Percentiles rank a stretch among this genome's conserved stretches.
These are phyloP conservation scores for Gossypium bickii DNA, from an alignment of 345 rosid genomes.

Conservation along the genomic window DNA sequence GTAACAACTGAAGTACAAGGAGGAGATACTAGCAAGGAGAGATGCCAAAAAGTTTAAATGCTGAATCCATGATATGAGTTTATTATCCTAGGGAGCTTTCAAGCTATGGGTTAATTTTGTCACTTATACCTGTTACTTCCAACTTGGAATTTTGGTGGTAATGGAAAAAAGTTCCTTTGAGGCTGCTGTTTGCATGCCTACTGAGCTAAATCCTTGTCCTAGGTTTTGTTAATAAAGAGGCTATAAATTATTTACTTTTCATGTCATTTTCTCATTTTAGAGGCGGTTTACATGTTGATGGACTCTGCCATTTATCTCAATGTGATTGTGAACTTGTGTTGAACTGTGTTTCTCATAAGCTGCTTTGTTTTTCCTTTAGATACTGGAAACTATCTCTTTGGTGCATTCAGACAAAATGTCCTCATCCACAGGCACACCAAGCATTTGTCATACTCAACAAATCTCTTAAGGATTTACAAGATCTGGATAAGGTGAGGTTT, in stretches of 20 bases:
- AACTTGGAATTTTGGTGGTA: constrained; percentile 1
- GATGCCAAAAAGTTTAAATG: no score
- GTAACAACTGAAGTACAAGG: not conserved
- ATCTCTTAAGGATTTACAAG: constrained; percentile 85
- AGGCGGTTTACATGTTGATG: not conserved
- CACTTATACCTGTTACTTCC: not conserved
- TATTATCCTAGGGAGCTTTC: not conserved
- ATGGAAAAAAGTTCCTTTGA: not conserved
- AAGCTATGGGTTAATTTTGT: not conserved
- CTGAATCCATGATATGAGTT: not conserved
- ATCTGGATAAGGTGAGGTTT: constrained; percentile 72
- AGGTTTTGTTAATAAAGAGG: not conserved
- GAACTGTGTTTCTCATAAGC: not conserved
- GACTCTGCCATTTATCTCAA: not conserved
- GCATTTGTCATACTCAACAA: constrained; percentile 79
- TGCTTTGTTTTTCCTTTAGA: constrained; percentile 29
- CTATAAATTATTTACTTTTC: not conserved
- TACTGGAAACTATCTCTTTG: constrained; percentile 93
- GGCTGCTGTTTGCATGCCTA: not conserved
- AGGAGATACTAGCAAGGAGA: no score
- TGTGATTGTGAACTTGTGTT: not conserved
- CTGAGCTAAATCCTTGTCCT: not conserved
- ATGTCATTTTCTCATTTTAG: not conserved
- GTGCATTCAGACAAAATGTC: constrained; percentile 91
- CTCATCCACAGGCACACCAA: constrained; percentile 91